Base-by-base conservation (phyloP, 1,284 basidiomycete genomes). In the Pisolithus thermaeus region DNA sequence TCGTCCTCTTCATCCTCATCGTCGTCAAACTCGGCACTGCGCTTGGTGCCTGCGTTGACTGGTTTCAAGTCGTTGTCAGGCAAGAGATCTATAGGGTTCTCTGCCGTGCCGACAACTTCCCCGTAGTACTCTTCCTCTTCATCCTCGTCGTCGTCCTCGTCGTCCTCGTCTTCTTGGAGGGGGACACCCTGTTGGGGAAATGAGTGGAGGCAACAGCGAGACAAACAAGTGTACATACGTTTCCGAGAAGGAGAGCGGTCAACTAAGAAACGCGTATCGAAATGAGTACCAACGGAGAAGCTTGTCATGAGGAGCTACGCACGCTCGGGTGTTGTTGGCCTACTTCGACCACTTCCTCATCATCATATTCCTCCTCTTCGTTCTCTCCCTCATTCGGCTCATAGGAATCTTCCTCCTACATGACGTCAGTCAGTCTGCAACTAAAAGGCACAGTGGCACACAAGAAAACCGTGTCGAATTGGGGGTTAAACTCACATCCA, bases 11-110 rank as follows among this genome's bases (percentile, higher is more conserved):
- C 37, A 6, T 50, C 52, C 0, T 50, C 61, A 0, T 56, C 55
- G 0, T 52, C 59, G 2, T 56, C 64, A 11, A 36, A 47, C 11
- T 25, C 12, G 3, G 36, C 47, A 23, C 53, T 5, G 52, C 62
- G 7, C 25, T 23, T 39, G 64, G 59, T n/a, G 60, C 63, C 20
- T 61, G 42, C 64, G 18, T 4, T 61, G 2, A 53, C 46, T 39
- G 66, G 62, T 51, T 68, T 66, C 35, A 56, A 58, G 45, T 61
- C 57, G 12, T 47, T 41, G 35, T 49, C 46, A 11, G 22, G 30
- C n/a, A 35, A 14, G 3, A 53, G 42, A 42, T 58, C 47, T n/a
- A 49, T 52, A 4, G 51, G 54, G 32, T 54, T 46, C 44, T 52
- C 54, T 3, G 22, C 56, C 5, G 51, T 38, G 12, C 54, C 64